Base-by-base conservation (phyloP, 176 grass and related monocot genomes). In the Cenchrus purpureus region DNA sequence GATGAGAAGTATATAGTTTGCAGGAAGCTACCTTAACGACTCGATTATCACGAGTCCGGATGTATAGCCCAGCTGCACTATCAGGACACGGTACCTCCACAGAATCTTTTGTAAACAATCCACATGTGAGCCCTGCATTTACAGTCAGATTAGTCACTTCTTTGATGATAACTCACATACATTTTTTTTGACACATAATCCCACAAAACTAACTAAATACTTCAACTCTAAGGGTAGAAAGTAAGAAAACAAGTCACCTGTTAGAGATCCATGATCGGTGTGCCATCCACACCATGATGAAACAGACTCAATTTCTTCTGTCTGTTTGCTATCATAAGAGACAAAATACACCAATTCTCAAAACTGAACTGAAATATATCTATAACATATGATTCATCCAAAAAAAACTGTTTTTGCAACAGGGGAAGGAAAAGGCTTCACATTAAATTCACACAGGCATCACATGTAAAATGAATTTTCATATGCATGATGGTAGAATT, bases 261-360 rank as follows among this genome's bases (percentile, higher is more conserved):
- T 98, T 86, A 98, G 83, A 29, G 96, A 95, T 82, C 96, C 96
- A 92, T 80, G 84, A 55, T 98, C 96, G 44, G 89, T 95, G 79
- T 98, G 96, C 96, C 96, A 98, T 71, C 93, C 96, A 87, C 96
- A 98, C 93, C 96, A 98, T 15, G 93, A 95, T 71, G 96, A 98
- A 69, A 86, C 85, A 61, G 96, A 93, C 28, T 60, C 86, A 65
- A 34, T 49, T 85, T 75, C 74, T 62, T 86, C 88, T 71, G 52
- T 78, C 28, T 71, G 77, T 73, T 92, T 83, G 63, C 96, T 98
- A 83, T 40, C 34, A 92, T 4, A 81, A 65, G 25, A 58, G 37
- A 78, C 22, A 78, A 72, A 72, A 37, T 50, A 16, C 11, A 83
- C 48, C 7, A 73, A 60, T 22, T 16, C 4, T 50, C 46, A 50